Conservation (phyloP, 1,284 basidiomycete species). For the Anthracocystis walkeri region DNA sequence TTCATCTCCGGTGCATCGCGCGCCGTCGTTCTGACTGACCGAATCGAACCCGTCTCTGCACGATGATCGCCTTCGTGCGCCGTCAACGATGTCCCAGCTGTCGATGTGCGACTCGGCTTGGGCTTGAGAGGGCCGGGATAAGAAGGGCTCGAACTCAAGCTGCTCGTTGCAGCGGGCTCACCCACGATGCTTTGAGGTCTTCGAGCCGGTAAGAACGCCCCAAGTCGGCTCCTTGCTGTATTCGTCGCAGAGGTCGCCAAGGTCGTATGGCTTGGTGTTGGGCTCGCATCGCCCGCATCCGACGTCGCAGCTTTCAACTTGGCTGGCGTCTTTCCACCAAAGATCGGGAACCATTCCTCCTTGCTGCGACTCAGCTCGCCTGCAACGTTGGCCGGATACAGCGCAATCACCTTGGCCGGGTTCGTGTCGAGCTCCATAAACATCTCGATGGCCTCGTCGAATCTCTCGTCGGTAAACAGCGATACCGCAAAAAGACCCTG, state of each 20-base stretch:
- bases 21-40: constrained; percentile 31
- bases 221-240: constrained; percentile 61
- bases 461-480: constrained; percentile 79
- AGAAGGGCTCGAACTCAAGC: constrained; percentile 40
- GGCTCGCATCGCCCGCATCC: constrained; percentile 24
- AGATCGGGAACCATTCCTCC: constrained; percentile 83
- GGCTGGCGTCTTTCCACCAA: constrained; percentile 77
- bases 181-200: constrained; percentile 53
- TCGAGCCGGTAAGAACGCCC: constrained; percentile 30
- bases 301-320: constrained; percentile 14
- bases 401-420: constrained; percentile 89
- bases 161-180: constrained; percentile 22
- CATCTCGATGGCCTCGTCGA: constrained; percentile 82
- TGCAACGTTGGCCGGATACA: constrained; percentile 85
- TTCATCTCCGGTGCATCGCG: constrained; percentile 46
- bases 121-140: constrained; percentile 27
- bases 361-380: constrained; percentile 80
- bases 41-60: constrained; percentile 42
- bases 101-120: constrained; percentile 23
- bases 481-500: constrained; percentile 78
- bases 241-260: constrained; percentile 27
- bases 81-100: constrained; percentile 6
- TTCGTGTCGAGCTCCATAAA: constrained; percentile 91
- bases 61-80: constrained; percentile 23
- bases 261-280: constrained; percentile 31